These are phyloP conservation scores for Kockiozyma suomiensis DNA, from an alignment of 805 yeast genomes.

Conservation along the genomic window DNA sequence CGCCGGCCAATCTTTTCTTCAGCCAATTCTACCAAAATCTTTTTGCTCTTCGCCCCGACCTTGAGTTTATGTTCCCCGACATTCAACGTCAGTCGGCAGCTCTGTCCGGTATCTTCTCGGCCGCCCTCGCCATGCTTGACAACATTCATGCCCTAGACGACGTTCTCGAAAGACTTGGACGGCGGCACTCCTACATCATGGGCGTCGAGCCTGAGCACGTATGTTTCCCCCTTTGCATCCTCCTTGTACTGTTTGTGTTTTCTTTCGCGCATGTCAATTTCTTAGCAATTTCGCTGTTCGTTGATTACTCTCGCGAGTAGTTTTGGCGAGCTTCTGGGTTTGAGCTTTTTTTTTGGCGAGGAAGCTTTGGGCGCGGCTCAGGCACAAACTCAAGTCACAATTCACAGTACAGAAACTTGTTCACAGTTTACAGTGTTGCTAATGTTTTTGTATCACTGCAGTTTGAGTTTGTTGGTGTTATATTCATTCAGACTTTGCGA, in stretches of 20 bases:
- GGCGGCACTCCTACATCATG: constrained; percentile 58
- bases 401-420: not conserved
- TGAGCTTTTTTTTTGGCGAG: not conserved
- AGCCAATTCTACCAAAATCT: constrained; percentile 60
- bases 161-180: constrained; percentile 55
- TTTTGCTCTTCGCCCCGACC: constrained; percentile 50
- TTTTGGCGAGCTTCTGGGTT: not conserved
- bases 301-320: not conserved
- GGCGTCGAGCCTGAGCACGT: constrained; percentile 53
- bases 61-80: constrained; percentile 58
- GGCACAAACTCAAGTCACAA: not conserved
- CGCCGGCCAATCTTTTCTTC: constrained; percentile 49
- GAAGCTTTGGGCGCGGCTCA: not conserved
- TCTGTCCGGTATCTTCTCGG: constrained; percentile 62
- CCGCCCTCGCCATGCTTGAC: constrained; percentile 58
- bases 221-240: constrained; percentile 24
- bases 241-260: not conserved
- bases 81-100: constrained; percentile 64
- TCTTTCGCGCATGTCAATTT: no score
- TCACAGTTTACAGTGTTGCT: not conserved
- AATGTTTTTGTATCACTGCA: not conserved
- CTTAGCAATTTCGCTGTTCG: not conserved
- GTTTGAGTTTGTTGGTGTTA: constrained; percentile 63
- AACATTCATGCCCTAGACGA: constrained; percentile 54
- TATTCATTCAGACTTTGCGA: constrained; percentile 58